A percentile compares a stretch with the other conserved stretches of the same genome.
Conservation (phyloP, 352 stramenopile genomes). For the Pythium apleroticum region DNA sequence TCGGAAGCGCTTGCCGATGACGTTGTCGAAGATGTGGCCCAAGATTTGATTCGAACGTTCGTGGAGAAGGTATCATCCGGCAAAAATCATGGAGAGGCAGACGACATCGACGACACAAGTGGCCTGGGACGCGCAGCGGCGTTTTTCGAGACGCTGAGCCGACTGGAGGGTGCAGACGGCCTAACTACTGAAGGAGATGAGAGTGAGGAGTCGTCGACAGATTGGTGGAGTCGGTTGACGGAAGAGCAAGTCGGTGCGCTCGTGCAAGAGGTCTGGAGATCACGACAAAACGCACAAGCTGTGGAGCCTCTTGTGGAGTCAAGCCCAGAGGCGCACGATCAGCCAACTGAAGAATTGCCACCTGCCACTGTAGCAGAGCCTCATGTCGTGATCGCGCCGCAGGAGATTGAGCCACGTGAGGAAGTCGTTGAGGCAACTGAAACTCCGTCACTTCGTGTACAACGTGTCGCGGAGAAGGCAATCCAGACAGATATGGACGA, state of each 20-base stretch:
- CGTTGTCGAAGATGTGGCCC: constrained; percentile 4
- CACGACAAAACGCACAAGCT: background rate
- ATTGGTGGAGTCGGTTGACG: constrained; percentile 28
- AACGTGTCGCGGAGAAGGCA: constrained; percentile 25
- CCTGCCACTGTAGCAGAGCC: background rate
- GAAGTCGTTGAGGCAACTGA: background rate
- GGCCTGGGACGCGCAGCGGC: constrained; percentile 17
- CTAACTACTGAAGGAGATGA: background rate
- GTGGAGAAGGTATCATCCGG: background rate
- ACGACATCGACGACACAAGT: constrained; percentile 6
- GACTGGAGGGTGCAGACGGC: background rate
- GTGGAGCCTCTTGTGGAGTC: background rate
- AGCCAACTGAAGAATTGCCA: background rate
- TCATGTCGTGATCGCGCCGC: no score
- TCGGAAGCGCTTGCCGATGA: constrained; percentile 14
- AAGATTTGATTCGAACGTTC: background rate
- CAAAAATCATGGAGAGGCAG: background rate
- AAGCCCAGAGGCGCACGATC: background rate
- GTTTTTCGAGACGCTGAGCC: constrained; percentile 18
- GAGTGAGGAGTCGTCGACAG: background rate
- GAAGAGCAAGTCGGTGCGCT: constrained; percentile 27
- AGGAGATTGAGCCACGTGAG: background rate
- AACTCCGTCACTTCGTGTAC: background rate
- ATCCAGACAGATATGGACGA: constrained; percentile 27
- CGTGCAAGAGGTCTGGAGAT: constrained; percentile 23